These are phyloP conservation scores for Trebouxia gelatinosa DNA, from an alignment of 163 green algal species.

Conservation along the genomic window DNA sequence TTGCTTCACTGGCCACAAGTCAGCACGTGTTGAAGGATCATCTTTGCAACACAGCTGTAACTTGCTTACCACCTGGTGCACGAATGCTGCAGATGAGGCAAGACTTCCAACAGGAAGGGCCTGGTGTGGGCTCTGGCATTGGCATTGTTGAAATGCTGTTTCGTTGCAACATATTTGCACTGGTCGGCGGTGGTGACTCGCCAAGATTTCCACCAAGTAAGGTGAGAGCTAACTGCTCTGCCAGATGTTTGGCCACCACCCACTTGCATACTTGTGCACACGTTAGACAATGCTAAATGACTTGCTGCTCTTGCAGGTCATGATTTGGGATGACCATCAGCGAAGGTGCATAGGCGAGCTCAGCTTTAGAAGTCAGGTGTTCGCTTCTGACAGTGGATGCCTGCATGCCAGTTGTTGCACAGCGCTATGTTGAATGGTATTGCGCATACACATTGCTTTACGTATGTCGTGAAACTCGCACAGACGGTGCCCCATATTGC, in stretches of 20 bases:
- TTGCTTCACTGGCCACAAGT: not conserved
- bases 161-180: slow-evolving; percentile 92
- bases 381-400: too few species aligned
- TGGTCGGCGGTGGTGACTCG: slow-evolving; percentile 84
- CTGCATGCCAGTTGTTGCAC: too few species aligned
- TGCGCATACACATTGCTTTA: too few species aligned
- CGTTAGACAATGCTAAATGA: not conserved
- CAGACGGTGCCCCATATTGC: too few species aligned
- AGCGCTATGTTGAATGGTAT: too few species aligned
- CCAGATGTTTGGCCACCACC: too few species aligned
- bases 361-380: slow-evolving; percentile 86
- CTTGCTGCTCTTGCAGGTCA: slow-evolving; percentile 69
- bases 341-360: slow-evolving; percentile 93
- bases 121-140: too few species aligned
- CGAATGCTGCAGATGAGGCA: slow-evolving; percentile 76
- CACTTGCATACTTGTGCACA: too few species aligned
- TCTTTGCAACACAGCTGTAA: not conserved
- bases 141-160: slow-evolving; percentile 96
- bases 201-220: slow-evolving; percentile 91
- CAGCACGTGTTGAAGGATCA: not conserved
- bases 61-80: not conserved
- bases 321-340: slow-evolving; percentile 98
- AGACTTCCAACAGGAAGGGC: slow-evolving; percentile 79
- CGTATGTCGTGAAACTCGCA: too few species aligned
- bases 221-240: slow-evolving; percentile 33